Evolutionary conservation across 1,139 yeast species (phyloP).

Genomic region (Taiozyma onychis): DNA sequence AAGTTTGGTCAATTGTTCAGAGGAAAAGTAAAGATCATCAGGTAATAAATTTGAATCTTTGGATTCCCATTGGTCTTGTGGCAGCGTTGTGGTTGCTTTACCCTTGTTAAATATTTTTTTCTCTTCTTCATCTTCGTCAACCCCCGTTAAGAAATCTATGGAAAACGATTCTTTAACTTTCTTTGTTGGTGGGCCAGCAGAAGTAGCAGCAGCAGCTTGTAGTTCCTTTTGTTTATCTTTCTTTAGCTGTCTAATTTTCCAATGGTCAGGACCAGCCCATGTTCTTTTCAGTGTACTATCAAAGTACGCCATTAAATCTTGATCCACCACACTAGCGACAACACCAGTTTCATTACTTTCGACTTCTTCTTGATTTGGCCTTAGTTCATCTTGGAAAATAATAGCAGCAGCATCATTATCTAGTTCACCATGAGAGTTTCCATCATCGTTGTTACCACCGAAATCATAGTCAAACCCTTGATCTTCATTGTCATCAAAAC

Average conservation of each 20-base stretch:
- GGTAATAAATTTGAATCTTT: constrained; percentile 53
- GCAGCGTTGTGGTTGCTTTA: constrained; percentile 34
- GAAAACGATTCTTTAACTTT: constrained; percentile 31
- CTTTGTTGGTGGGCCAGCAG: constrained; percentile 17
- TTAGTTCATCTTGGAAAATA: constrained; percentile 17
- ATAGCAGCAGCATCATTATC: constrained; percentile 33
- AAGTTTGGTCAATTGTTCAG: constrained; percentile 59
- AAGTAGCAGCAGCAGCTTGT: constrained; percentile 11
- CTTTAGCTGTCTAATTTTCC: constrained; percentile 72
- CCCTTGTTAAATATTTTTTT: constrained; percentile 47
- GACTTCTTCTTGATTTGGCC: constrained; percentile 16
- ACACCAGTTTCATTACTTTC: constrained; percentile 22
- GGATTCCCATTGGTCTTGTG: constrained; percentile 37
- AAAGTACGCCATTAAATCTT: constrained; percentile 73
- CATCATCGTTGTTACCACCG: constrained; percentile 18
- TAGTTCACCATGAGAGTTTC: constrained; percentile 23
- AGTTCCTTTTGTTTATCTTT: constrained; percentile 18
- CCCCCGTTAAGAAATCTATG: constrained; percentile 45
- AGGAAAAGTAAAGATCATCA: constrained; percentile 67
- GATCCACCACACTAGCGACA: constrained; percentile 42
- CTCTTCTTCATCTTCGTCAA: constrained; percentile 33
- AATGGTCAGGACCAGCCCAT: constrained; percentile 93
- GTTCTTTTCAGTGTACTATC: constrained; percentile 62
- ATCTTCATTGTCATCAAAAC: constrained; percentile 14
- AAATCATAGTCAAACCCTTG: constrained; percentile 11